phyloP scores from a whole-genome alignment of 495 filamentous ascomycete genomes.

The Clavariopsis aquatica region DNA sequence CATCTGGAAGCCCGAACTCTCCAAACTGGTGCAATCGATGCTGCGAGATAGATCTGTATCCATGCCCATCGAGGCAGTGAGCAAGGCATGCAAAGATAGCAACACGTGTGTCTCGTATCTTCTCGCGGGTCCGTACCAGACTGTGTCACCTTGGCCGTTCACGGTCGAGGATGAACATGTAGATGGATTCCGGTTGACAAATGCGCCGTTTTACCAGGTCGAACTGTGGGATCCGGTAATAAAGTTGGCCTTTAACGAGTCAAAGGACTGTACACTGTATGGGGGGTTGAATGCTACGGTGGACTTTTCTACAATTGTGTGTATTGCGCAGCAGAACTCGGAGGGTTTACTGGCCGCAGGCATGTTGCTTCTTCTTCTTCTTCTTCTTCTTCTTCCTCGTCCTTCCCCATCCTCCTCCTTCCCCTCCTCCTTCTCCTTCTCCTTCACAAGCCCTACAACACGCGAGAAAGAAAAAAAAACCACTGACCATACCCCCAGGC shows the following conservation, averaged over 20 bases:
- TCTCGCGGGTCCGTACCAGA: conserved; percentile 18
- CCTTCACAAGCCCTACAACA: too few relatives aligned
- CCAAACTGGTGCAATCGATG: conserved; percentile 17
- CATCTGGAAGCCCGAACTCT: neutral
- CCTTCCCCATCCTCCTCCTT: too few relatives aligned
- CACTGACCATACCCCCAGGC: neutral
- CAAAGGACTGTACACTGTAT: conserved; percentile 19
- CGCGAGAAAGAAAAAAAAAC: neutral
- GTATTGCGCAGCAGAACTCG: conserved; percentile 9
- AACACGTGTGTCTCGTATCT: conserved; percentile 15
- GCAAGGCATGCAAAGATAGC: neutral
- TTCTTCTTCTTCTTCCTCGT: too few relatives aligned
- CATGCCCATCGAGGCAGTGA: conserved; percentile 10
- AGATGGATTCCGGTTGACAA: conserved; percentile 7
- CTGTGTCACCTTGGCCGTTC: conserved; percentile 22
- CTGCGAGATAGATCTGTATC: conserved; percentile 18
- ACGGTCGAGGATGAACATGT: neutral
- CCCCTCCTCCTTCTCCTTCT: too few relatives aligned
- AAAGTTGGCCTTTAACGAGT: conserved; percentile 1
- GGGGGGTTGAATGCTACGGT: conserved; percentile 2
- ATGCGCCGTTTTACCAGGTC: conserved; percentile 21
- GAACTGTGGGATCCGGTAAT: conserved; percentile 14
- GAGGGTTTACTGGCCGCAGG: conserved; percentile 8
- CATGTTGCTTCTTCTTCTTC: neutral
- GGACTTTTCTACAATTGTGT: conserved; percentile 14